Percentiles rank a stretch among this genome's conserved stretches.
Evolutionary conservation across 78 protist species (phyloP).

Genomic region (Bigelowiella natans): DNA sequence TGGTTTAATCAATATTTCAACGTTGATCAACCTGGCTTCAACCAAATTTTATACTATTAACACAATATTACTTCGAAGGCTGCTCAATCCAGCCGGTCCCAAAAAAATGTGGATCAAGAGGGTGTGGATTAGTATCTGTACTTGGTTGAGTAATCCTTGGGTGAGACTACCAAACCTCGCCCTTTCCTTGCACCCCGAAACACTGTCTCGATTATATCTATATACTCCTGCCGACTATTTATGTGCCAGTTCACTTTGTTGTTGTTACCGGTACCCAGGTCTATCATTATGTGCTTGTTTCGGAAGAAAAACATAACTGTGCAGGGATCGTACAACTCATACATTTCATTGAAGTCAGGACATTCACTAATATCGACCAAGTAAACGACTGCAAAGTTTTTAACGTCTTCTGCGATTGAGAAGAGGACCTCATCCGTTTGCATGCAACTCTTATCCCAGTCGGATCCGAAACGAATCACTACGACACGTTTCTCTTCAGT

Average conservation of each 20-base stretch:
- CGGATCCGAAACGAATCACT: conserved; percentile 90
- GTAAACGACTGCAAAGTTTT: conserved; percentile 69
- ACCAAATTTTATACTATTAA: too few species aligned
- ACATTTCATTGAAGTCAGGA: conserved; percentile 98
- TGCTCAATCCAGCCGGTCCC: too few species aligned
- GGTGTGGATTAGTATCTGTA: conserved; percentile 52
- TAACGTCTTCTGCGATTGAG: conserved; percentile 34
- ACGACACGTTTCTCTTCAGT: conserved; percentile 90
- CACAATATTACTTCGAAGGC: too few species aligned
- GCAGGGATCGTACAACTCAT: conserved; percentile 94
- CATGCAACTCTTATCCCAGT: conserved; percentile 68
- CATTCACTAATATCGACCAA: conserved; percentile 75
- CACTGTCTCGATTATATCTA: conserved; percentile 53
- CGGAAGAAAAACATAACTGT: conserved; percentile 96
- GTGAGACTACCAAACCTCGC: conserved; percentile 77
- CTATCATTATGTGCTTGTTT: conserved; percentile 85
- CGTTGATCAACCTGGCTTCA: too few species aligned
- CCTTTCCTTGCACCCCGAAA: conserved; percentile 91
- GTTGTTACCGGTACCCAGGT: conserved; percentile 96
- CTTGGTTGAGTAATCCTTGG: conserved; percentile 86
- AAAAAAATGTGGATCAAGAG: background rate
- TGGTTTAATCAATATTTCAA: too few species aligned
- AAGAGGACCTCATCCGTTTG: conserved; percentile 38
- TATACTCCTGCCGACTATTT: conserved; percentile 54
- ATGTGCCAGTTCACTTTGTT: conserved; percentile 93